These are phyloP conservation scores for Dipteronia dyeriana DNA, from an alignment of 345 rosid genomes.

Conservation along the genomic window DNA sequence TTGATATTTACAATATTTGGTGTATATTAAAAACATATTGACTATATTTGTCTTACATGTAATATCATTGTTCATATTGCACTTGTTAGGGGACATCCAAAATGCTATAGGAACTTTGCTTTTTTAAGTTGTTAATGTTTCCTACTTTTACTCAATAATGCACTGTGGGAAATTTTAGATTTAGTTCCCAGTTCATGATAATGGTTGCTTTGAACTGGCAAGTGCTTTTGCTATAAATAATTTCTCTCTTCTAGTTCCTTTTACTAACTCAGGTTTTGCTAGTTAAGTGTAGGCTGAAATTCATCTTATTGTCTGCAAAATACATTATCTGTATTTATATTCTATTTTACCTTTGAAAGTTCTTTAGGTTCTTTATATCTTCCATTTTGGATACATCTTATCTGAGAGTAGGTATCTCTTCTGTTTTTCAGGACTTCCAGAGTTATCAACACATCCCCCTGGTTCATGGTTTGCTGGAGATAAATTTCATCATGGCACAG, in stretches of 20 bases:
- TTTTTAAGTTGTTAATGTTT: background rate
- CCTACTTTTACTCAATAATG: background rate
- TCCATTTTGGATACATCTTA: background rate
- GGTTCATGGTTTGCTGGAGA: conserved; percentile 33
- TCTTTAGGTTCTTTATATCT: background rate
- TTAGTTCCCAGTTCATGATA: background rate
- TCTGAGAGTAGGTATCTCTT: conserved; percentile 3
- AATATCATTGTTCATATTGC: background rate
- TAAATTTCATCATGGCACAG: conserved; percentile 28
- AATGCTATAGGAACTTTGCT: background rate
- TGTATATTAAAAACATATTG: background rate
- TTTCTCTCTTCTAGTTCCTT: background rate
- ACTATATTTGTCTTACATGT: background rate
- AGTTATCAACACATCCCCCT: conserved; percentile 25
- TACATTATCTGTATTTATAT: background rate
- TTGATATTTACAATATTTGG: background rate
- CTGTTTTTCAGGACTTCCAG: conserved; percentile 39
- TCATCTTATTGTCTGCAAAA: background rate
- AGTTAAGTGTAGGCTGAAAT: background rate
- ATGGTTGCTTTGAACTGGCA: background rate
- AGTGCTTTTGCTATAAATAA: background rate
- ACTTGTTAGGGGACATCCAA: background rate
- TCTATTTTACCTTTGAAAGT: background rate
- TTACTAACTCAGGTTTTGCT: background rate
- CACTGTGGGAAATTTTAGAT: background rate